Evolutionary conservation across 305 asterid species (phyloP), one percentile per base, ranked within the genome.

Genomic region (Fraxinus sp.): DNA sequence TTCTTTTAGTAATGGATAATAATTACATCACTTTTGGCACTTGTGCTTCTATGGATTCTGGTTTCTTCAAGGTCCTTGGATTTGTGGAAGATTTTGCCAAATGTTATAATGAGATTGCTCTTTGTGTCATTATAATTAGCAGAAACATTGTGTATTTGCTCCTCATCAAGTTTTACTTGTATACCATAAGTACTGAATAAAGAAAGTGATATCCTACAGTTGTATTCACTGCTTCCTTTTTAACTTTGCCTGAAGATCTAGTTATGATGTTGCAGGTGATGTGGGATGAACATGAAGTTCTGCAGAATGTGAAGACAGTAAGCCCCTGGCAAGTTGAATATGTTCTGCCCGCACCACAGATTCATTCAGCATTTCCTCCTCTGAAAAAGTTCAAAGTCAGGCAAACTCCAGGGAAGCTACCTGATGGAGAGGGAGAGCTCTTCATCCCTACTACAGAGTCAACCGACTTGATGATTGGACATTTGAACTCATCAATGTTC

Each of bases 251-350:
- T 26, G 72, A 49, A 35, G 10, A 35, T 57, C 37, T 77, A 13
- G 41, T n/a, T 35, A 80, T 82, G n/a, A 26, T 57, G 7, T 28
- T 84, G 87, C 85, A 90, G 90, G 85, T 90, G n/a, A 46, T 77
- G 55, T 88, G 91, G 93, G 91, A 90, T 81, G 90, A 90, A 79
- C 86, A 84, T 22, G 87, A 85, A 64, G 22, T 66, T 57, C 76
- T 71, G 76, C 83, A 77, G 72, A 82, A 85, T 80, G 70, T 78
- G 37, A 79, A 79, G 13, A 88, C 82, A 52, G 90, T 90, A 77
- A 90, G 78, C 86, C 93, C 89, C 64, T 90, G 93, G 93, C 89
- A 90, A 86, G 88, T 88, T 76, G 89, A 85, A 80, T 55, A 64
- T 72, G 62, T 85, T 80, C 35, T 66, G 71, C 78, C 84, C 6